Evolutionary conservation across 352 stramenopile species (phyloP).

Genomic region (Elongisporangium prolatum): DNA sequence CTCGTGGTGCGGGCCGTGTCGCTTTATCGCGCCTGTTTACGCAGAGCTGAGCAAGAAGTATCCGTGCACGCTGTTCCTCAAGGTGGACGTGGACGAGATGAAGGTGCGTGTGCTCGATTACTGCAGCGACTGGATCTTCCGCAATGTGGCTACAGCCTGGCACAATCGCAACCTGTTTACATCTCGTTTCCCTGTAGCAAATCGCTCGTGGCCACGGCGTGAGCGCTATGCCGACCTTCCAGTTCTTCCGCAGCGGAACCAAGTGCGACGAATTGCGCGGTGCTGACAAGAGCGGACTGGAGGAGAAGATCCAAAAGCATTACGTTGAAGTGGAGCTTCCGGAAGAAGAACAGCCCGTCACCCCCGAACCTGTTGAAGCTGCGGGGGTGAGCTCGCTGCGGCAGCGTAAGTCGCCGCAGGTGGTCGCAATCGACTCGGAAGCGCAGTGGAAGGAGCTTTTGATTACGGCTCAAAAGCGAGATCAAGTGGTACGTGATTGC

Average conservation of each 20-base stretch:
- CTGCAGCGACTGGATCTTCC: slow-evolving; percentile 1
- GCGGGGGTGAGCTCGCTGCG: slow-evolving; percentile 17
- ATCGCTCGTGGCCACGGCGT: slow-evolving; percentile 71
- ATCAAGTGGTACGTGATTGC: slow-evolving; percentile 32
- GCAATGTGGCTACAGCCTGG: slow-evolving; percentile 1
- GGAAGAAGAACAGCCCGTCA: slow-evolving; percentile 46
- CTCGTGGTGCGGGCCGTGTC: slow-evolving; percentile 86
- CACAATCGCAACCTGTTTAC: neutral
- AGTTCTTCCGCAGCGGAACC: slow-evolving; percentile 89
- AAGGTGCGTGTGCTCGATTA: slow-evolving; percentile 18
- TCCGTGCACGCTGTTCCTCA: slow-evolving; percentile 81
- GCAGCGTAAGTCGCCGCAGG: slow-evolving; percentile 44
- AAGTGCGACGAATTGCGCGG: slow-evolving; percentile 89
- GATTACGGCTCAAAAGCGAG: slow-evolving; percentile 33
- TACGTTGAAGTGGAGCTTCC: slow-evolving; percentile 75
- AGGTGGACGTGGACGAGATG: slow-evolving; percentile 87
- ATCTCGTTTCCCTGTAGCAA: slow-evolving; percentile 19
- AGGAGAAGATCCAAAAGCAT: slow-evolving; percentile 64
- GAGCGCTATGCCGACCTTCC: slow-evolving; percentile 94
- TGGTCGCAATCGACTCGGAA: slow-evolving; percentile 40
- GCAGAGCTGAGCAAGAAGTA: slow-evolving; percentile 85
- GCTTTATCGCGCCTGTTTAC: slow-evolving; percentile 80
- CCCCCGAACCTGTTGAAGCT: slow-evolving; percentile 11
- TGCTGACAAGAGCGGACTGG: slow-evolving; percentile 62
- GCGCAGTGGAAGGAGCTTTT: slow-evolving; percentile 53